A percentile compares a stretch with the other conserved stretches of the same genome.
Evolutionary conservation across 352 stramenopile species (phyloP).

Genomic region (Blastocystis hominis): DNA sequence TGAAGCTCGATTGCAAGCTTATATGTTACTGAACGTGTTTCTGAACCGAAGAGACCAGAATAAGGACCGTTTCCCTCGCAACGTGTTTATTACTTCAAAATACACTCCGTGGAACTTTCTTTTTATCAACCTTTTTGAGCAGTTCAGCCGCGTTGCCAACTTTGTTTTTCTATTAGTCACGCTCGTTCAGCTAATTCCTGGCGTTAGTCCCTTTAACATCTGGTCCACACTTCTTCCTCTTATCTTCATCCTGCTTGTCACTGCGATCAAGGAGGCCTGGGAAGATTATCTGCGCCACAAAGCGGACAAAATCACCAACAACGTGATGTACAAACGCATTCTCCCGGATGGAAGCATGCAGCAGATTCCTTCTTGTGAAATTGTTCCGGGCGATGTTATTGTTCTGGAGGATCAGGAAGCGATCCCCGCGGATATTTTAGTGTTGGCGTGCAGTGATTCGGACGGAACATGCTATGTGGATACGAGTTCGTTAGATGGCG

Average conservation of each 20-base stretch:
- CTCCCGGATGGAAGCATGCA: not conserved
- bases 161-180: conserved; percentile 80
- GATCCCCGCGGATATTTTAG: conserved; percentile 51
- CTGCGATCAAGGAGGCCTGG: conserved; percentile 74
- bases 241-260: conserved; percentile 70
- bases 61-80: conserved; percentile 47
- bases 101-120: conserved; percentile 74
- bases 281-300: conserved; percentile 71
- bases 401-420: conserved; percentile 42
- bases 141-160: conserved; percentile 76
- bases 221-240: conserved; percentile 75
- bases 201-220: conserved; percentile 72
- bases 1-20: conserved; percentile 13
- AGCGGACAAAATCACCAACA: conserved; percentile 64
- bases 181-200: conserved; percentile 68
- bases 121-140: conserved; percentile 76
- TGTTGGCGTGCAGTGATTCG: conserved; percentile 30
- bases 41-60: conserved; percentile 25
- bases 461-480: conserved; percentile 58
- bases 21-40: conserved; percentile 35
- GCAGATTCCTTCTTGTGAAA: conserved; percentile 36
- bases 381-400: conserved; percentile 54
- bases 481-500: conserved; percentile 56
- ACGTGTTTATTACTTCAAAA: conserved; percentile 68
- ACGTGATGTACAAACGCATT: conserved; percentile 37